Percentiles rank a stretch among this genome's conserved stretches.
Conservation (phyloP, 2,329 filamentous ascomycete species). For the Monosporascus sp. region DNA sequence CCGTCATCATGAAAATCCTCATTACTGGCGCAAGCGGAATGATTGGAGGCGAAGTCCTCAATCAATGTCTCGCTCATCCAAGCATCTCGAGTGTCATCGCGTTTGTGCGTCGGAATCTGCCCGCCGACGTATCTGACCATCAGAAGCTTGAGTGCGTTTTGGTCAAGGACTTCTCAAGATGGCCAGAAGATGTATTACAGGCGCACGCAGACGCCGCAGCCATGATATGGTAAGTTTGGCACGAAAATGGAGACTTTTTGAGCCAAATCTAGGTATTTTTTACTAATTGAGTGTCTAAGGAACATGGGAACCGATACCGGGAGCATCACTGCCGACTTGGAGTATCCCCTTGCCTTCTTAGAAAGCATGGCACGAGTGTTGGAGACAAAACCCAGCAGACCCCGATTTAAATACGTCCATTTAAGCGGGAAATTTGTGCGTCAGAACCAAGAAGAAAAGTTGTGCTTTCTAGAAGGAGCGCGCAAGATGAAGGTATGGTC, state of each 20-base stretch:
- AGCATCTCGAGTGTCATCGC: slow-evolving; percentile 24
- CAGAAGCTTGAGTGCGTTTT: slow-evolving; percentile 18
- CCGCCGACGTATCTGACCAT: slow-evolving; percentile 7
- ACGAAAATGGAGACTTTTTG: not conserved
- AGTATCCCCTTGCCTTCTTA: slow-evolving; percentile 20
- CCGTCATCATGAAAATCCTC: slow-evolving; percentile 30
- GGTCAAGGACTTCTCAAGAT: slow-evolving; percentile 19
- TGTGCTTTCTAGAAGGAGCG: slow-evolving; percentile 22
- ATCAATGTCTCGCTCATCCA: slow-evolving; percentile 28
- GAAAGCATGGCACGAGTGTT: slow-evolving; percentile 14
- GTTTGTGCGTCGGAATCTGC: slow-evolving; percentile 25
- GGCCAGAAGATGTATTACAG: slow-evolving; percentile 19
- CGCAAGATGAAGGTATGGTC: slow-evolving; percentile 20
- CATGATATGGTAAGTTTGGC: slow-evolving; percentile 22
- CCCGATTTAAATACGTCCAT: slow-evolving; percentile 25
- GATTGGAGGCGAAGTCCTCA: slow-evolving; percentile 28
- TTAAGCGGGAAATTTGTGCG: slow-evolving; percentile 29
- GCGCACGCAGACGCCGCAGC: slow-evolving; percentile 20
- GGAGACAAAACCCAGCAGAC: slow-evolving; percentile 4
- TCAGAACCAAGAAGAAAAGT: slow-evolving; percentile 25
- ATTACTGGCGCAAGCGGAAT: slow-evolving; percentile 29
- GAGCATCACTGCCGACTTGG: slow-evolving; percentile 12
- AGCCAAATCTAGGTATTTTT: not conserved
- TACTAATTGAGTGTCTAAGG: slow-evolving; percentile 5
- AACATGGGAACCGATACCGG: slow-evolving; percentile 20